phyloP scores from a whole-genome alignment of 208 protist genomes.

The Giardia duodenalis region DNA sequence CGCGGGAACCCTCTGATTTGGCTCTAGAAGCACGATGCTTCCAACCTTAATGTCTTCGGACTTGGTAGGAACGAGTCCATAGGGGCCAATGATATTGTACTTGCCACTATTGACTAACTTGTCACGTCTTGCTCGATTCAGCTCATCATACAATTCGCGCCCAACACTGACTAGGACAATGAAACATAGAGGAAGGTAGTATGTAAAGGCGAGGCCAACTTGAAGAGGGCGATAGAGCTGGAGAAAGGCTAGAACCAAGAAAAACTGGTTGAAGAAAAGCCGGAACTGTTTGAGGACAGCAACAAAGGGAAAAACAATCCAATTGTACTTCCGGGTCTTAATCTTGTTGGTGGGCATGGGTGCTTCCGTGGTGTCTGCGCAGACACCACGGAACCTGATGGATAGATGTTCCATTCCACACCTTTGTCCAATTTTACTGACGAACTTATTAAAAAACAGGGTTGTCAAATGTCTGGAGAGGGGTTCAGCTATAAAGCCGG shows the following conservation, averaged over 20 bases:
- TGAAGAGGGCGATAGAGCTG: neutral
- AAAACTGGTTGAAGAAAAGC: constrained; percentile 14
- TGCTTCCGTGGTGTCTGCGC: too few relatives aligned
- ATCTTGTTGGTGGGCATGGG: too few relatives aligned
- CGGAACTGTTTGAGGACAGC: neutral
- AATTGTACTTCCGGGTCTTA: constrained; percentile 15
- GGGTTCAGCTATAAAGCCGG: too few relatives aligned
- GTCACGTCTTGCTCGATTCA: constrained; percentile 2
- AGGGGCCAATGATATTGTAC: neutral
- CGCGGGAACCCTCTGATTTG: constrained; percentile 60
- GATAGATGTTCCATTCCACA: too few relatives aligned
- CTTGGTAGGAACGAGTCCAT: neutral
- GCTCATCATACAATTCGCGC: neutral
- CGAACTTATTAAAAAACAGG: too few relatives aligned
- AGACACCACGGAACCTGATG: too few relatives aligned
- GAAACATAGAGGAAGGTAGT: neutral
- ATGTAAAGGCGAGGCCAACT: constrained; percentile 16
- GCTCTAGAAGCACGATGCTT: constrained; percentile 68
- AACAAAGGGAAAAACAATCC: neutral
- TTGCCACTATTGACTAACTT: neutral
- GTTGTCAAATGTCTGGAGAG: too few relatives aligned
- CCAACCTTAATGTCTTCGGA: constrained; percentile 67
- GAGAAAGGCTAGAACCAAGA: neutral
- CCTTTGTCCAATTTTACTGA: too few relatives aligned
- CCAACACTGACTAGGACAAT: neutral